Percentiles rank a stretch among this genome's conserved stretches.
Conservation (phyloP, 2,329 filamentous ascomycete genomes). For the Scedosporium apiospermum region DNA sequence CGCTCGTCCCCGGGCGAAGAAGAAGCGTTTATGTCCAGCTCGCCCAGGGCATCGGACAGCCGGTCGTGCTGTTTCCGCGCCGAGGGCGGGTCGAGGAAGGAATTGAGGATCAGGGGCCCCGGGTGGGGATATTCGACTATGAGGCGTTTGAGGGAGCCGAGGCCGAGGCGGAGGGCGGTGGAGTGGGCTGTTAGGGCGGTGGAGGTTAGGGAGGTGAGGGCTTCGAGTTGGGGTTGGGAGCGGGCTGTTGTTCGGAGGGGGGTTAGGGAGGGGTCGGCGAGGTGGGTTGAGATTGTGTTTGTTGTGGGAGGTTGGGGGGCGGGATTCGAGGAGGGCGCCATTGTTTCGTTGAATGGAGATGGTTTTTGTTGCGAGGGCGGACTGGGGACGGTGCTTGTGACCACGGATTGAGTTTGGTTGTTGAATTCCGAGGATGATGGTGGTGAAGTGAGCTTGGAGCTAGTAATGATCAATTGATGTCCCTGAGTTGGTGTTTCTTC, state of each 20-base stretch:
- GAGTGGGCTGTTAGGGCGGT: slow-evolving; percentile 44
- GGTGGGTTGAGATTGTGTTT: slow-evolving; percentile 30
- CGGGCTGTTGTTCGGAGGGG: slow-evolving; percentile 47
- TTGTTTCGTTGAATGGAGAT: slow-evolving; percentile 19
- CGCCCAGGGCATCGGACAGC: background rate
- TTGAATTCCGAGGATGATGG: no score
- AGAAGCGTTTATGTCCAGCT: background rate
- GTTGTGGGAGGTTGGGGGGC: slow-evolving; percentile 35
- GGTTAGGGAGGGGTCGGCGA: slow-evolving; percentile 46
- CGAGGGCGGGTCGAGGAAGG: slow-evolving; percentile 13
- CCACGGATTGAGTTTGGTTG: no score
- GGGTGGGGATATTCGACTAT: slow-evolving; percentile 45
- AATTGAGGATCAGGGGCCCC: slow-evolving; percentile 32
- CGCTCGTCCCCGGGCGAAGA: no score
- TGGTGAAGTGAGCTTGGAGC: no score
- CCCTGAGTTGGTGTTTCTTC: no score
- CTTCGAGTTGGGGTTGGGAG: slow-evolving; percentile 31
- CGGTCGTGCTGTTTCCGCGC: background rate
- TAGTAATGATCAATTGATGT: no score
- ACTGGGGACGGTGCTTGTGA: no score
- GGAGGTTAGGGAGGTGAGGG: slow-evolving; percentile 43
- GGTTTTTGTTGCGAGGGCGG: background rate
- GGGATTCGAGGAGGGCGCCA: slow-evolving; percentile 22
- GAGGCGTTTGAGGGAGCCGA: slow-evolving; percentile 45
- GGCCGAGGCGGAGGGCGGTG: slow-evolving; percentile 39